Conservation (phyloP, 2,329 filamentous ascomycete genomes). For the Xylariaceae sp. region DNA sequence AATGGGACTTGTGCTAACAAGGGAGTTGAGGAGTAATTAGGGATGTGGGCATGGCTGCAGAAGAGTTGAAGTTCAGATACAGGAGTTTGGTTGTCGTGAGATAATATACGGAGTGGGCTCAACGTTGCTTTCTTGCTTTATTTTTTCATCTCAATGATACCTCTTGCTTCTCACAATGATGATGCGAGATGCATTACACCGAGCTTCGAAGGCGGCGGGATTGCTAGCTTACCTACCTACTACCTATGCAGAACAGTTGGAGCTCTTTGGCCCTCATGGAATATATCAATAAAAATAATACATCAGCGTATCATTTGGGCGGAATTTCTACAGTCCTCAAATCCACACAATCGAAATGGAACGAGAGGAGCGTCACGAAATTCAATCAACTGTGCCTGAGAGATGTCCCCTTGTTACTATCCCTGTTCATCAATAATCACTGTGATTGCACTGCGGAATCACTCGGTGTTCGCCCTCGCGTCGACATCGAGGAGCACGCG, state of each 20-base stretch:
- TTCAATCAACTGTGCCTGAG: not conserved
- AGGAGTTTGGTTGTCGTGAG: constrained; percentile 4
- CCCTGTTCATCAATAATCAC: no score
- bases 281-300: not conserved
- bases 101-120: constrained; percentile 1
- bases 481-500: no score
- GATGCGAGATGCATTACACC: constrained; percentile 8
- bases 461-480: no score
- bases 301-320: not conserved
- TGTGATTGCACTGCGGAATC: no score
- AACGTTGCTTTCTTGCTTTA: constrained; percentile 6
- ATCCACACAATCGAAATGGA: no score
- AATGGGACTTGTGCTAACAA: not conserved
- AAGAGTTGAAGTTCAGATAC: not conserved
- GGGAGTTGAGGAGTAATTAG: constrained; percentile 7
- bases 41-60: constrained; percentile 7
- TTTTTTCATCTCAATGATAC: constrained; percentile 19
- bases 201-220: not conserved
- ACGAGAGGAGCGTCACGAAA: no score
- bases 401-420: no score
- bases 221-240: not conserved
- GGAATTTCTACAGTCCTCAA: not conserved
- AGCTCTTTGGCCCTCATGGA: not conserved
- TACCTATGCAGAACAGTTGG: not conserved
- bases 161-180: constrained; percentile 18